Evolutionary conservation across 2,329 filamentous ascomycete genomes (phyloP).

Genomic region (Pseudogymnoascus sp.): DNA sequence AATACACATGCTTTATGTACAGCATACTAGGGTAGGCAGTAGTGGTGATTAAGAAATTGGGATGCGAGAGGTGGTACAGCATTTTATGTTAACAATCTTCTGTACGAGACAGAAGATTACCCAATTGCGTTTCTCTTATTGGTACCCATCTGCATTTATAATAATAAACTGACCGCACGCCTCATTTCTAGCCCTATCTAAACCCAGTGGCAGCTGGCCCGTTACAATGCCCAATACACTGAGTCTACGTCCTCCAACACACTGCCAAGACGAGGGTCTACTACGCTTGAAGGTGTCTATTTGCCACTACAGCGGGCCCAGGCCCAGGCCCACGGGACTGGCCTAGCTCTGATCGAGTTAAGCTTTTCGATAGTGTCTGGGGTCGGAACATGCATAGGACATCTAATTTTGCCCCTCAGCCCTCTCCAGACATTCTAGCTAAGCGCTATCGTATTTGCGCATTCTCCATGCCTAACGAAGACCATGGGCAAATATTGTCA

Average conservation of each 20-base stretch:
- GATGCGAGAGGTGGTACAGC: no score
- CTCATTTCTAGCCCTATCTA: no score
- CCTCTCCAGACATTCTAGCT: neutral
- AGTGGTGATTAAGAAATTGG: no score
- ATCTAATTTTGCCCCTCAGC: neutral
- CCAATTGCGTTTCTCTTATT: no score
- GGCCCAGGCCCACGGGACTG: neutral
- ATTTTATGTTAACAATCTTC: no score
- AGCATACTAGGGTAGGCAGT: no score
- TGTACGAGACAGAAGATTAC: no score
- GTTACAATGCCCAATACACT: neutral
- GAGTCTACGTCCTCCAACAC: neutral
- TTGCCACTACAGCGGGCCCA: neutral
- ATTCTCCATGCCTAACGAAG: neutral
- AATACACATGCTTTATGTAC: no score
- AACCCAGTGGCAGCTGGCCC: no score
- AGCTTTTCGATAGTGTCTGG: neutral
- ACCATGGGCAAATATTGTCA: neutral
- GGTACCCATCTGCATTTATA: no score
- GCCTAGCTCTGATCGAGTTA: neutral
- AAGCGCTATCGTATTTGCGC: neutral
- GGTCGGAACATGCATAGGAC: neutral
- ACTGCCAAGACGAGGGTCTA: neutral
- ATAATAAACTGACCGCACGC: no score
- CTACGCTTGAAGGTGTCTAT: neutral